These are phyloP conservation scores for Echinosophora koreensis DNA, from an alignment of 306 rosid genomes.

Conservation along the genomic window DNA sequence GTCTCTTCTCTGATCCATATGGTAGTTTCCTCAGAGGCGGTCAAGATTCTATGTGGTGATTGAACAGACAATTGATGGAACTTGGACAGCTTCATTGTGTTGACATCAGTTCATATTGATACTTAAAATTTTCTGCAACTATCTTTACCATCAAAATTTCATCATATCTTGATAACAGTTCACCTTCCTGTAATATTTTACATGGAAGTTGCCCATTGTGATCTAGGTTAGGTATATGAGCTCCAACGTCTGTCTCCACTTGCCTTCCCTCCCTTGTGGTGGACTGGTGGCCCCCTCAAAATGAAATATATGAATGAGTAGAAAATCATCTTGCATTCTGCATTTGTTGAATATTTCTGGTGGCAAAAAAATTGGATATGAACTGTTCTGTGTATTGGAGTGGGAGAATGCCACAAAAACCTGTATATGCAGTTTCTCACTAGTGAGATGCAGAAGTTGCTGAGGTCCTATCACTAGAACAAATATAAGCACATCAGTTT, in stretches of 20 bases:
- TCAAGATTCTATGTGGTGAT: conserved; percentile 28
- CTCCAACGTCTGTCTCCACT: conserved; percentile 30
- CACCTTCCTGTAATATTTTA: conserved; percentile 18
- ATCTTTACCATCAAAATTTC: conserved; percentile 17
- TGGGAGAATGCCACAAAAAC: conserved; percentile 1
- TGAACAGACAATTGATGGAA: conserved; percentile 36
- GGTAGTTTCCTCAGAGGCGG: conserved; percentile 36
- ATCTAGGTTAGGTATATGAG: conserved; percentile 16
- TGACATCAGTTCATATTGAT: conserved; percentile 33
- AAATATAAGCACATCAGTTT: conserved; percentile 11
- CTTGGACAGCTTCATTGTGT: conserved; percentile 29
- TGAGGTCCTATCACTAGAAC: conserved; percentile 20
- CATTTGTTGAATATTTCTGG: background rate
- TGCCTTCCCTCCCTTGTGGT: background rate
- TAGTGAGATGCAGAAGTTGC: conserved; percentile 29
- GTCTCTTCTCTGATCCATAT: conserved; percentile 27
- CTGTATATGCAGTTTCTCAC: conserved; percentile 5
- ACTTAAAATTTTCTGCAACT: conserved; percentile 13
- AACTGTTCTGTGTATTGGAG: conserved; percentile 1
- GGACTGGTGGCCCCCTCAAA: conserved; percentile 29
- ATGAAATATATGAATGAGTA: conserved; percentile 21
- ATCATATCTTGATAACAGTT: conserved; percentile 10
- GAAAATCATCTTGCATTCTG: conserved; percentile 31
- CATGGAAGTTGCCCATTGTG: conserved; percentile 38
- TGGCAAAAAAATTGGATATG: conserved; percentile 18